A percentile compares a stretch with the other conserved stretches of the same genome.
These are phyloP conservation scores for Conticribra guillardii DNA, from an alignment of 108 stramenopile genomes.

Conservation along the genomic window DNA sequence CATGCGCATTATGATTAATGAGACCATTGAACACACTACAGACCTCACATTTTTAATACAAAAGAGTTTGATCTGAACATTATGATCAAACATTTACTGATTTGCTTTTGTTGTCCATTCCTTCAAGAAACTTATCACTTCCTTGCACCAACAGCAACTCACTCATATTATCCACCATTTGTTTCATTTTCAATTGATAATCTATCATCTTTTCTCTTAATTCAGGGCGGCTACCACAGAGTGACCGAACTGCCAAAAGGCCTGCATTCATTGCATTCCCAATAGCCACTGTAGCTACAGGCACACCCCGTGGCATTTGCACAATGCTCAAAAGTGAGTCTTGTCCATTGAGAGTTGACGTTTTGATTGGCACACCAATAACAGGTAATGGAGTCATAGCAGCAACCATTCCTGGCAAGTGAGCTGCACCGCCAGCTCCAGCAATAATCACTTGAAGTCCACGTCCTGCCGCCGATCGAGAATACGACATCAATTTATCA, in stretches of 20 bases:
- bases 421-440: constrained; percentile 99
- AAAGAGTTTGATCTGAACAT: too few species aligned
- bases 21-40: too few species aligned
- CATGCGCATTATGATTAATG: too few species aligned
- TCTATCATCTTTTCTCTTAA: constrained; percentile 79
- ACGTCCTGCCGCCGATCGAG: constrained; percentile 80
- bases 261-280: constrained; percentile 99
- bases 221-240: constrained; percentile 78
- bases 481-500: constrained; percentile 91
- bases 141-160: constrained; percentile 67
- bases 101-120: constrained; percentile 82
- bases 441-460: constrained; percentile 96
- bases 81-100: constrained; percentile 78
- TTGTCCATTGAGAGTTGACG: constrained; percentile 95
- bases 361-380: constrained; percentile 98
- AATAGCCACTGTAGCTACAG: constrained; percentile 99
- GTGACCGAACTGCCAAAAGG: constrained; percentile 92
- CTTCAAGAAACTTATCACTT: constrained; percentile 77
- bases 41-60: too few species aligned
- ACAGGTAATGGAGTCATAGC: constrained; percentile 98
- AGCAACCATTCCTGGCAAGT: constrained; percentile 98
- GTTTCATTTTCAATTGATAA: constrained; percentile 83
- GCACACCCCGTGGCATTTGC: constrained; percentile 99
- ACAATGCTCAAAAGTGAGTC: constrained; percentile 97
- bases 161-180: constrained; percentile 74